Conservation (phyloP, 768 basidiomycete genomes). For the Tricholoma flavovirens region DNA sequence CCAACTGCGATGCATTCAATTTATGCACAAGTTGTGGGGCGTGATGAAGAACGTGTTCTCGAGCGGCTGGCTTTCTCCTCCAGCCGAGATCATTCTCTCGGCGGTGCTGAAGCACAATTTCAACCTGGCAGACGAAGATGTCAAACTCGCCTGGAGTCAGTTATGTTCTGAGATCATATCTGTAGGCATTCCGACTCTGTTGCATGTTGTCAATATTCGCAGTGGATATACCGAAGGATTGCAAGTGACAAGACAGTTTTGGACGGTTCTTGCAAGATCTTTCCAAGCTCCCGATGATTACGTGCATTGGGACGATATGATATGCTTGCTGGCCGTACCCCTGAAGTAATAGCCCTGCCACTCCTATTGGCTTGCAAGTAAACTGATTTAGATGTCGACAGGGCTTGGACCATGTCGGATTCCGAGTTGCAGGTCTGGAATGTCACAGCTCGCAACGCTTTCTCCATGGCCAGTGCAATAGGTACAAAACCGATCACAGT, state of each 20-base stretch:
- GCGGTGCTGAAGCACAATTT: slow-evolving; percentile 41
- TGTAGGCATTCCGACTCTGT: slow-evolving; percentile 32
- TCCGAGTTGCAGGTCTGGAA: slow-evolving; percentile 41
- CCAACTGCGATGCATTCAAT: slow-evolving; percentile 33
- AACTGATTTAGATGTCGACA: slow-evolving; percentile 18
- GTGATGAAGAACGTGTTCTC: slow-evolving; percentile 45
- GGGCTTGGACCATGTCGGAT: slow-evolving; percentile 40
- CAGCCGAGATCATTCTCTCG: slow-evolving; percentile 42
- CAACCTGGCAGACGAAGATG: slow-evolving; percentile 29
- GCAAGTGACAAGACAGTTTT: slow-evolving; percentile 39
- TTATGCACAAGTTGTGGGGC: slow-evolving; percentile 45
- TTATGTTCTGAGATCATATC: slow-evolving; percentile 46
- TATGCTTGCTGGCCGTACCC: slow-evolving; percentile 42
- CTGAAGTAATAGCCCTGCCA: slow-evolving; percentile 32
- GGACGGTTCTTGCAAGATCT: slow-evolving; percentile 38
- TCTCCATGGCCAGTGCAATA: slow-evolving; percentile 18
- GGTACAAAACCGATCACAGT: slow-evolving; percentile 17
- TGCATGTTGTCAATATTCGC: slow-evolving; percentile 27
- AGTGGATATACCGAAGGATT: slow-evolving; percentile 22
- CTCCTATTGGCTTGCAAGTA: background rate
- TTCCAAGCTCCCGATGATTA: slow-evolving; percentile 20
- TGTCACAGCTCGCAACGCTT: slow-evolving; percentile 25
- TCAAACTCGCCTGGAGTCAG: slow-evolving; percentile 40
- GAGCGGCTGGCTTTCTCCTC: slow-evolving; percentile 30
- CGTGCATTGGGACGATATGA: slow-evolving; percentile 34